Evolutionary conservation across 2,329 filamentous ascomycete species (phyloP).

Genomic region (Apiospora malaysiana): DNA sequence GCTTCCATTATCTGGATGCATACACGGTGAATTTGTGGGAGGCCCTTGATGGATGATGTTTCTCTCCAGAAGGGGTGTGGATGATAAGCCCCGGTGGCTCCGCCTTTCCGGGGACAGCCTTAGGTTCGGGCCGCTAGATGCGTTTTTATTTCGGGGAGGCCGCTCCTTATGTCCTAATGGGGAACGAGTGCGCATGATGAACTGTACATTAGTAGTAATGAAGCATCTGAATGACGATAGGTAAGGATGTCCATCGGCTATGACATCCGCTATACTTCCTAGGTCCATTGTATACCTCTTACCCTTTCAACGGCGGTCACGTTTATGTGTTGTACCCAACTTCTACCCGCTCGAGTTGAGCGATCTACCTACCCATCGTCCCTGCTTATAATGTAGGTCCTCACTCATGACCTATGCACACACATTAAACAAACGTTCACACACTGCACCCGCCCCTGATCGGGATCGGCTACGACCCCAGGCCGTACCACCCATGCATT

Average conservation of each 20-base stretch:
- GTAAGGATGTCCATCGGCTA: not conserved
- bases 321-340: not conserved
- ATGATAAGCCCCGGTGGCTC: not conserved
- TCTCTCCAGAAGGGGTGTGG: not conserved
- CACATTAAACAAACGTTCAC: not conserved
- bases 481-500: not conserved
- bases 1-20: not conserved
- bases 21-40: not conserved
- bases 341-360: not conserved
- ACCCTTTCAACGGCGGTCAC: not conserved
- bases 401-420: not conserved
- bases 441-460: not conserved
- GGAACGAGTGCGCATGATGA: constrained; percentile 26
- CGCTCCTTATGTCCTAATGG: constrained; percentile 19
- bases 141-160: constrained; percentile 21
- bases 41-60: not conserved
- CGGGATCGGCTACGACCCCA: constrained; percentile 12
- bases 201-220: constrained; percentile 32
- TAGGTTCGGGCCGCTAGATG: constrained; percentile 7
- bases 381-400: not conserved
- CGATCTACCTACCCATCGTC: not conserved
- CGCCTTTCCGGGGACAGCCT: not conserved
- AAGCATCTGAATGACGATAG: constrained; percentile 17
- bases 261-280: not conserved
- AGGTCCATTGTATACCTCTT: not conserved